Conservation (phyloP, 441 rosid species). For the Pelargonium myrrhifolium region DNA sequence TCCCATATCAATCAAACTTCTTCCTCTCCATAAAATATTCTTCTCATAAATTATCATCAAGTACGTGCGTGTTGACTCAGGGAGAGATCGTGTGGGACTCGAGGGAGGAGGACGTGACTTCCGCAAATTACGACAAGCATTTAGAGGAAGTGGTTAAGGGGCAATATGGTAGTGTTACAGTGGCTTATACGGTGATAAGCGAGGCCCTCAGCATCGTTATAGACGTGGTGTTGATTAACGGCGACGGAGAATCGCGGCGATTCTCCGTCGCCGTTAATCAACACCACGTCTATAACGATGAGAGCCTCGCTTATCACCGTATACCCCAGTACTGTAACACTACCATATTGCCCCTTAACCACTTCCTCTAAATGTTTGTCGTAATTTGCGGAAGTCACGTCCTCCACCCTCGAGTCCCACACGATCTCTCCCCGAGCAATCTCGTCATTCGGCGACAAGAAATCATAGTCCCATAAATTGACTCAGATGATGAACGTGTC, state of each 20-base stretch:
- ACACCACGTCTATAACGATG: neutral
- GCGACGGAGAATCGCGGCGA: neutral
- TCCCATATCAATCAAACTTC: too few species aligned
- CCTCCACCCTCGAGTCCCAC: neutral
- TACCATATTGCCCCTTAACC: neutral
- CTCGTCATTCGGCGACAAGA: neutral
- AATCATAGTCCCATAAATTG: neutral
- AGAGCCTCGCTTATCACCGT: neutral
- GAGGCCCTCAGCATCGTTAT: neutral
- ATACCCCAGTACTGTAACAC: neutral
- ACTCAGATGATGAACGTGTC: neutral
- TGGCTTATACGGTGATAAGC: neutral
- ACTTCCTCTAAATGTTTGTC: neutral
- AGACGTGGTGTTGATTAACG: neutral
- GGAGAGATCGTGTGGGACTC: neutral
- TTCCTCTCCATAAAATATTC: too few species aligned
- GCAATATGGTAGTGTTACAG: neutral
- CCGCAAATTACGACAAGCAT: neutral
- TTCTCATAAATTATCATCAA: too few species aligned
- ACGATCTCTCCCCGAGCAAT: neutral
- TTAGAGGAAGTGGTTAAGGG: neutral
- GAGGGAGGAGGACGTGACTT: neutral
- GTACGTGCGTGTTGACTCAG: too few species aligned
- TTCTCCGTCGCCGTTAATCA: neutral
- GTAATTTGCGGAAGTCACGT: neutral